phyloP scores from a whole-genome alignment of 257 asterid species.

The Penstemon barbatus region DNA sequence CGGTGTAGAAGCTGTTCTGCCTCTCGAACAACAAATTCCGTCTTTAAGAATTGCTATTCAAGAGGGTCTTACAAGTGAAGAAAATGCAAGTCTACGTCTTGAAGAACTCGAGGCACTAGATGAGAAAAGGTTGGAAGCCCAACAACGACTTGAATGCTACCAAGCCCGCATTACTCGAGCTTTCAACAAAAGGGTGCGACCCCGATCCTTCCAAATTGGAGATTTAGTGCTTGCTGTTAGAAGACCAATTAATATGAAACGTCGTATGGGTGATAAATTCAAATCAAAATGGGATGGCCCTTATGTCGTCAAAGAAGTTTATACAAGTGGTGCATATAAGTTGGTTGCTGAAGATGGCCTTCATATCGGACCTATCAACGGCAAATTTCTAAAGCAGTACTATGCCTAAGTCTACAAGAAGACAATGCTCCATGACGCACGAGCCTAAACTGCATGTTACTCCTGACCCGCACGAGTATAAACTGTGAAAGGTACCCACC shows the following conservation, averaged over 20 bases:
- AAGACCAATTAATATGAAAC: neutral
- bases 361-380: too few species aligned
- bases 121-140: constrained; percentile 1
- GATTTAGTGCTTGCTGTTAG: neutral
- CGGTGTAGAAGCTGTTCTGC: neutral
- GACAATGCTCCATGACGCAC: too few species aligned
- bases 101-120: neutral
- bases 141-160: neutral
- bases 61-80: neutral
- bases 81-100: neutral
- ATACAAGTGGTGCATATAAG: neutral
- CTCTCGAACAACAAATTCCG: too few species aligned
- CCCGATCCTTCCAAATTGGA: neutral
- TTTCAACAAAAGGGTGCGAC: neutral
- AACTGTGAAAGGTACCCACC: neutral
- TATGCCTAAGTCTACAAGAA: too few species aligned
- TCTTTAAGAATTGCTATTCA: neutral
- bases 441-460: too few species aligned
- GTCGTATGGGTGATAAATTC: neutral
- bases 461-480: too few species aligned
- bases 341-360: too few species aligned
- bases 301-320: neutral
- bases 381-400: too few species aligned
- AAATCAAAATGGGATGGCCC: neutral
- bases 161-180: neutral